Conservation (phyloP, 768 basidiomycete genomes). For the Chalciporus piperatus region DNA sequence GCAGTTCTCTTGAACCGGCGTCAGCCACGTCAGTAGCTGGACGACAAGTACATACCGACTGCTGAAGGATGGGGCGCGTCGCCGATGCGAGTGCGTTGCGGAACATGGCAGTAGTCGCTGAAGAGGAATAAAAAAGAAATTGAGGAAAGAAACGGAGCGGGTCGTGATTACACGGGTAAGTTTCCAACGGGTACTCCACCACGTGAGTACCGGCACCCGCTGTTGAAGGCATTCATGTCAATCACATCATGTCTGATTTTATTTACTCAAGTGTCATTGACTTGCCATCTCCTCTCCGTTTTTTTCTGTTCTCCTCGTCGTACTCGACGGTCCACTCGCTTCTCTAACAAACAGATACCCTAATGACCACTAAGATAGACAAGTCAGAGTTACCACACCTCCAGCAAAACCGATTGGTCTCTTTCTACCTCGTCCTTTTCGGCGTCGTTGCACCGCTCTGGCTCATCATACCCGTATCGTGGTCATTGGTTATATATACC, state of each 20-base stretch:
- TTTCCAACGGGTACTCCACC: no score
- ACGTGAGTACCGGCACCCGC: slow-evolving; percentile 6
- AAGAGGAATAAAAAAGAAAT: slow-evolving; percentile 21
- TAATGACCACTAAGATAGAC: background rate
- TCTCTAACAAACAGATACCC: slow-evolving; percentile 8
- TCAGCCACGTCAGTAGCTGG: background rate
- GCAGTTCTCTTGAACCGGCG: slow-evolving; percentile 53
- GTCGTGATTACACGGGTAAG: slow-evolving; percentile 3
- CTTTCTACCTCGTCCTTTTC: slow-evolving; percentile 60
- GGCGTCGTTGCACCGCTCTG: slow-evolving; percentile 61
- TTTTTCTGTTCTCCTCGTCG: background rate
- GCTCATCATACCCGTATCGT: slow-evolving; percentile 59
- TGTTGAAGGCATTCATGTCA: no score
- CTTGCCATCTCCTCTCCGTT: background rate
- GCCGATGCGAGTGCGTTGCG: slow-evolving; percentile 60
- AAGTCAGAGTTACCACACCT: slow-evolving; percentile 38
- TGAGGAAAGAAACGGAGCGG: slow-evolving; percentile 33
- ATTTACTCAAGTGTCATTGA: no score
- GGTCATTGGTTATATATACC: slow-evolving; percentile 55
- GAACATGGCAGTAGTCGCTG: slow-evolving; percentile 44
- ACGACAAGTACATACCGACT: slow-evolving; percentile 45
- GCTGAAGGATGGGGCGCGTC: slow-evolving; percentile 50
- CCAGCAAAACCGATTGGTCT: slow-evolving; percentile 39
- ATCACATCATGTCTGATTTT: no score
- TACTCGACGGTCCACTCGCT: background rate